Evolutionary conservation across 495 filamentous ascomycete species (phyloP), one percentile per base, ranked within the genome.

Genomic region (Hyaloscypha variabilis): DNA sequence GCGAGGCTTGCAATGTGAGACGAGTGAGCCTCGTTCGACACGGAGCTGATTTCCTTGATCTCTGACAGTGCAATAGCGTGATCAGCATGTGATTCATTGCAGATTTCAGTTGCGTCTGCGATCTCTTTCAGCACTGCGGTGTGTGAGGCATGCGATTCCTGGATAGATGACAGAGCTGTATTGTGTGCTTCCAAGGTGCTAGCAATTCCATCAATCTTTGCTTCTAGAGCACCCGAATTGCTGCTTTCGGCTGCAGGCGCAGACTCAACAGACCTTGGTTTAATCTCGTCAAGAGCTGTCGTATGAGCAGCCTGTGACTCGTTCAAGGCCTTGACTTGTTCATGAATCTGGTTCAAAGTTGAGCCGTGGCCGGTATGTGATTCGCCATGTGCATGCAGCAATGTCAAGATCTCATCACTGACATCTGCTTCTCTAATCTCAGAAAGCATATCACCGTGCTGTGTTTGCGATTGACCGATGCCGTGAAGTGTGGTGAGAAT

Each of bases 341-440:
- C 61, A 31, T 65, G 57, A 28, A 72, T 28, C 26, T 62, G 26
- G 24, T 39, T 53, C 36, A 67, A 56, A 14, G 28, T 28, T 10
- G 36, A 53, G 28, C 36, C 34, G 54, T 62, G 30, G 8, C n/a
- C 28, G 21, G 55, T 49, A 29, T 66, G 63, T 26, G 67, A 55
- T 14, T 67, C 70, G 50, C 60, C 62, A 2, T 58, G 61, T 21
- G 60, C 21, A 65, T 72, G 70, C 28, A 72, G 54, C 6, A 69
- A 57, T 26, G 70, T 72, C 53, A 72, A 59, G 21, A 72, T 67
- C 52, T 72, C 70, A 52, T 69, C 70, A 30, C 64, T 69, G n/a
- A 72, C 67, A 64, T 72, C 70, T 0, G 67, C 50, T 49, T 72
- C 67, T 58, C 57, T 62, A 10, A 72, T 67, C 31, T 72, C 70